These are phyloP conservation scores for Hypoxylon subgilvum DNA, from an alignment of 495 filamentous ascomycete species.

Conservation along the genomic window DNA sequence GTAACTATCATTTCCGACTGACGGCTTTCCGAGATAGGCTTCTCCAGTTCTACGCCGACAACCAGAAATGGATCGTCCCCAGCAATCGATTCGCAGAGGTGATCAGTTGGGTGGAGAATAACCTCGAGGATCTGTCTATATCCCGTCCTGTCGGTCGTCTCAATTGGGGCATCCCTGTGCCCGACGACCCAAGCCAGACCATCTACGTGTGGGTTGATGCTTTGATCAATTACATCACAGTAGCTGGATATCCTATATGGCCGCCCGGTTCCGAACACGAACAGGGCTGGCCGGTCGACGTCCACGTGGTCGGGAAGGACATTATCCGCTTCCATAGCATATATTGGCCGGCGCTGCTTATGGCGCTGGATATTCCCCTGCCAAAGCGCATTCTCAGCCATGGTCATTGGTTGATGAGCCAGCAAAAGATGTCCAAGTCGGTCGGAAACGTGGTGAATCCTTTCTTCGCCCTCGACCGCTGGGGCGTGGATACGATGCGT, in stretches of 20 bases:
- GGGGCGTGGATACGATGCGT: constrained; percentile 84
- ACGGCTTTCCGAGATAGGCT: constrained; percentile 77
- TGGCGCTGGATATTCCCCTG: constrained; percentile 83
- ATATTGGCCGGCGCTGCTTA: constrained; percentile 96
- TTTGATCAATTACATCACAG: constrained; percentile 89
- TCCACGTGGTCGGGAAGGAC: constrained; percentile 94
- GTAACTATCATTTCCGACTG: constrained; percentile 92
- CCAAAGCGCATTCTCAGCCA: constrained; percentile 85
- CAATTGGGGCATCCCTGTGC: constrained; percentile 89
- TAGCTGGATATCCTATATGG: constrained; percentile 80
- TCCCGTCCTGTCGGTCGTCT: constrained; percentile 81
- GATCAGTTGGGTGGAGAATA: constrained; percentile 67
- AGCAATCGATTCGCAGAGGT: constrained; percentile 69
- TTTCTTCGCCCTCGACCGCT: constrained; percentile 87
- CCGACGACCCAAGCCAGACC: constrained; percentile 81
- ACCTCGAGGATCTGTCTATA: constrained; percentile 84
- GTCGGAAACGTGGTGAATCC: constrained; percentile 95
- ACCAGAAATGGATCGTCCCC: constrained; percentile 75
- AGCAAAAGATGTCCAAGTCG: constrained; percentile 93
- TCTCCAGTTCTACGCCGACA: constrained; percentile 76
- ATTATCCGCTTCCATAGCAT: constrained; percentile 95
- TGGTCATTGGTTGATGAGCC: constrained; percentile 91
- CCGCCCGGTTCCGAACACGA: constrained; percentile 60
- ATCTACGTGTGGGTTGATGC: constrained; percentile 99
- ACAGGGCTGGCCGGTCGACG: constrained; percentile 85